Conservation (phyloP, 306 rosid genomes). For the Prunus padus region DNA sequence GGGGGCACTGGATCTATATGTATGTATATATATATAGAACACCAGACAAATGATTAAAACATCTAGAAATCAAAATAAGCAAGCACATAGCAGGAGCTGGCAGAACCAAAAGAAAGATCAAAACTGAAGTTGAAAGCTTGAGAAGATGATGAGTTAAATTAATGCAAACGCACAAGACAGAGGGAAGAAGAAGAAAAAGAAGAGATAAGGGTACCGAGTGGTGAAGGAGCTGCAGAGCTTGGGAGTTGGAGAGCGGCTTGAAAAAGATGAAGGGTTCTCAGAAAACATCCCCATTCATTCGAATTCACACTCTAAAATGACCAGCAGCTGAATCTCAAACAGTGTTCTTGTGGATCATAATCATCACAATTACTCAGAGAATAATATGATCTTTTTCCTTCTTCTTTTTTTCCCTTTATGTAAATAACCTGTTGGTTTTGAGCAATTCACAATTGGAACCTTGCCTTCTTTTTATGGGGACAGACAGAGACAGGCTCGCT, state of each 20-base stretch:
- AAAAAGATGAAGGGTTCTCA: conserved; percentile 51
- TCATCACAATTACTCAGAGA: conserved; percentile 7
- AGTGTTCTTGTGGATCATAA: background rate
- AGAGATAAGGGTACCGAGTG: conserved; percentile 48
- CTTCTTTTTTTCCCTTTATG: background rate
- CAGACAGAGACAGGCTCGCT: background rate
- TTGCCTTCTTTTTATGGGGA: background rate
- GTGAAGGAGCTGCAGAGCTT: conserved; percentile 74
- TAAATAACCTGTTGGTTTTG: conserved; percentile 14
- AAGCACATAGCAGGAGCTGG: no score
- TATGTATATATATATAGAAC: no score
- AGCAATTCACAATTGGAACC: conserved; percentile 12
- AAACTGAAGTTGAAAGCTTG: no score
- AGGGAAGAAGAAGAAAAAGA: background rate
- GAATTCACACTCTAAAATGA: background rate
- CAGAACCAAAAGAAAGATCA: no score
- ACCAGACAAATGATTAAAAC: no score
- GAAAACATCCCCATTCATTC: conserved; percentile 50
- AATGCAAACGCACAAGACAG: background rate
- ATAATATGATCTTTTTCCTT: background rate
- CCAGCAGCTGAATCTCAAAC: conserved; percentile 22
- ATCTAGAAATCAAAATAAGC: no score
- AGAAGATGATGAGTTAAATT: no score
- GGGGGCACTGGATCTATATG: no score
- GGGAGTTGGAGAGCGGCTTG: conserved; percentile 57